Percentiles rank a stretch among this genome's conserved stretches.
These are phyloP conservation scores for Eucalyptus pumila DNA, from an alignment of 345 rosid genomes.

Conservation along the genomic window DNA sequence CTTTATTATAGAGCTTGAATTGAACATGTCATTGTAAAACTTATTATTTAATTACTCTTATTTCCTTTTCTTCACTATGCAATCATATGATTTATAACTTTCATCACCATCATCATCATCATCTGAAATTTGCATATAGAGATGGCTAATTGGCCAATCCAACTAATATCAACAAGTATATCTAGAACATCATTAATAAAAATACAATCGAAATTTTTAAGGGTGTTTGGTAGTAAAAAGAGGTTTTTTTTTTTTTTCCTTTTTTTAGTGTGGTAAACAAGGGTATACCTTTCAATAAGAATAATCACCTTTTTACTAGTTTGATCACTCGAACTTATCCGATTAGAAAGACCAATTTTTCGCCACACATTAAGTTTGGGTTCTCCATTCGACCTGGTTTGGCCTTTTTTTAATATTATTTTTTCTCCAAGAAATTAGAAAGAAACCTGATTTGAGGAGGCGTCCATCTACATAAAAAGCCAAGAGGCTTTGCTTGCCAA, in stretches of 20 bases:
- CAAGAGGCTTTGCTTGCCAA: not conserved
- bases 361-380: too few species aligned
- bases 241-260: not conserved
- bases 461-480: not conserved
- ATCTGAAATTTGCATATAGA: not conserved
- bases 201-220: not conserved
- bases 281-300: not conserved
- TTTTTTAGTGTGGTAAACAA: not conserved
- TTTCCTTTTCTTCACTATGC: not conserved
- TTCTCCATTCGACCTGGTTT: not conserved
- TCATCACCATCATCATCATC: not conserved
- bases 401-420: not conserved
- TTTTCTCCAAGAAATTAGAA: not conserved
- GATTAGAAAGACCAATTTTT: not conserved
- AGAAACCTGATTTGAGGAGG: not conserved
- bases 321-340: not conserved
- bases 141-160: not conserved
- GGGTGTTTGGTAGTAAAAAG: not conserved
- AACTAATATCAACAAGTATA: not conserved
- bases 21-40: not conserved
- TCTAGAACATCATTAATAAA: not conserved
- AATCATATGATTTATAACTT: not conserved
- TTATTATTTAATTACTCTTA: not conserved
- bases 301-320: not conserved
- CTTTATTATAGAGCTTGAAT: not conserved